Evolutionary conservation across 2,329 filamentous ascomycete species (phyloP).

Genomic region (Hypoxylon rubiginosum): DNA sequence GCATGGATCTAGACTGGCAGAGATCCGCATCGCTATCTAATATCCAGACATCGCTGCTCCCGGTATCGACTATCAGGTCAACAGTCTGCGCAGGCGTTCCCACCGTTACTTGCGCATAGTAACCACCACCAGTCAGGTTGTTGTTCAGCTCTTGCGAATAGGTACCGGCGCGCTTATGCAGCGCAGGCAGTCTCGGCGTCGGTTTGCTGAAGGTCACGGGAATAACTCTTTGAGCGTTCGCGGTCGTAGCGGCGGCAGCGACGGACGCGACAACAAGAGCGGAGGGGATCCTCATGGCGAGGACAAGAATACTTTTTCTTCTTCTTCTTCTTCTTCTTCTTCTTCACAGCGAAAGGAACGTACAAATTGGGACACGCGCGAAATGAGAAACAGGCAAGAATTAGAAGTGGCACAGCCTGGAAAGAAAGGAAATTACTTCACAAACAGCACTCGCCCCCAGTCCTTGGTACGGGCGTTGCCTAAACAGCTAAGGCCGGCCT

Average conservation of each 20-base stretch:
- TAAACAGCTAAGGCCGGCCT: neutral
- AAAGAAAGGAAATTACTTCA: neutral
- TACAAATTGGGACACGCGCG: neutral
- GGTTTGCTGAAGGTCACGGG: conserved; percentile 46
- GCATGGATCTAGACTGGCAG: conserved; percentile 55
- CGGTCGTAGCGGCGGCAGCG: conserved; percentile 26
- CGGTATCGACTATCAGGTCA: conserved; percentile 71
- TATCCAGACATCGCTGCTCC: conserved; percentile 74
- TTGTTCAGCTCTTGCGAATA: conserved; percentile 62
- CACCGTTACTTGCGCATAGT: conserved; percentile 69
- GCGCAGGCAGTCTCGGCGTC: conserved; percentile 27
- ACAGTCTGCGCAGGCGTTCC: conserved; percentile 70
- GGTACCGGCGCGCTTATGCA: conserved; percentile 45
- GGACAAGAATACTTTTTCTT: no score
- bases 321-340: no score
- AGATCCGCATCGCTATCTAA: conserved; percentile 56
- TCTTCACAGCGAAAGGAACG: conserved; percentile 2
- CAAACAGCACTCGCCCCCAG: conserved; percentile 1
- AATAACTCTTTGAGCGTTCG: conserved; percentile 45
- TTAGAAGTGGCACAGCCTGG: neutral
- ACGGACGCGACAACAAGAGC: conserved; percentile 33
- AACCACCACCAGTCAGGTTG: conserved; percentile 67
- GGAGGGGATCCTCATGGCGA: conserved; percentile 41
- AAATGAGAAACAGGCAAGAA: conserved; percentile 1
- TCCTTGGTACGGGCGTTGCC: neutral